Evolutionary conservation across 2,329 filamentous ascomycete species (phyloP).

Genomic region (Lachnellula hyalina): DNA sequence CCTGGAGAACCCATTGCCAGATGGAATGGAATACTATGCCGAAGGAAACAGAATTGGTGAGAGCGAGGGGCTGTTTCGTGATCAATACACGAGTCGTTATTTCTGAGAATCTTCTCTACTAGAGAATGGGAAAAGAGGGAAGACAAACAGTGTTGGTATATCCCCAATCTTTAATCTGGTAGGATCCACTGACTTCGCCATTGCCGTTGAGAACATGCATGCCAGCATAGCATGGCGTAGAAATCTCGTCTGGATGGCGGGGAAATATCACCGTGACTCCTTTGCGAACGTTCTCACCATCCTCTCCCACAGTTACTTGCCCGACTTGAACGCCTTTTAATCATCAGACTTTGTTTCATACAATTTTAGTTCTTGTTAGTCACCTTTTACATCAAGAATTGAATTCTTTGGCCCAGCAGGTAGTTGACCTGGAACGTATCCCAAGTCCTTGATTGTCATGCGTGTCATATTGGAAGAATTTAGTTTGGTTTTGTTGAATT

Average conservation of each 20-base stretch:
- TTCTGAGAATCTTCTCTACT: too few relatives aligned
- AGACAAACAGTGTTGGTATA: slow-evolving; percentile 26
- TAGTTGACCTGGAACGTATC: slow-evolving; percentile 25
- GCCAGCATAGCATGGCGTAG: slow-evolving; percentile 27
- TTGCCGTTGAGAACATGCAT: slow-evolving; percentile 29
- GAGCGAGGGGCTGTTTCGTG: slow-evolving; percentile 24
- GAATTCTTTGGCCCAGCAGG: slow-evolving; percentile 27
- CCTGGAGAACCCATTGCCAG: slow-evolving; percentile 25
- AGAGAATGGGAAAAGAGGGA: neutral
- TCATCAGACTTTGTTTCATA: neutral
- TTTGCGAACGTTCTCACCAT: slow-evolving; percentile 22
- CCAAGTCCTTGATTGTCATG: slow-evolving; percentile 26
- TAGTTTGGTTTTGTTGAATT: neutral
- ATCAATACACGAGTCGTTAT: too few relatives aligned
- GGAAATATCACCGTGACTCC: slow-evolving; percentile 30
- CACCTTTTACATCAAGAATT: slow-evolving; percentile 28
- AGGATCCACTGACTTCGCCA: slow-evolving; percentile 27
- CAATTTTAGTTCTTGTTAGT: neutral
- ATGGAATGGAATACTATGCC: slow-evolving; percentile 30
- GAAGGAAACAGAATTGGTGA: slow-evolving; percentile 36
- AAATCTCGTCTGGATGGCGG: slow-evolving; percentile 24
- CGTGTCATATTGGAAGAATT: slow-evolving; percentile 9
- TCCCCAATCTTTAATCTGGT: slow-evolving; percentile 29
- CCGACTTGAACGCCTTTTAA: slow-evolving; percentile 25
- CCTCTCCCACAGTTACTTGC: slow-evolving; percentile 26